Conservation (phyloP, 768 basidiomycete genomes). For the Tricholoma furcatifolium region DNA sequence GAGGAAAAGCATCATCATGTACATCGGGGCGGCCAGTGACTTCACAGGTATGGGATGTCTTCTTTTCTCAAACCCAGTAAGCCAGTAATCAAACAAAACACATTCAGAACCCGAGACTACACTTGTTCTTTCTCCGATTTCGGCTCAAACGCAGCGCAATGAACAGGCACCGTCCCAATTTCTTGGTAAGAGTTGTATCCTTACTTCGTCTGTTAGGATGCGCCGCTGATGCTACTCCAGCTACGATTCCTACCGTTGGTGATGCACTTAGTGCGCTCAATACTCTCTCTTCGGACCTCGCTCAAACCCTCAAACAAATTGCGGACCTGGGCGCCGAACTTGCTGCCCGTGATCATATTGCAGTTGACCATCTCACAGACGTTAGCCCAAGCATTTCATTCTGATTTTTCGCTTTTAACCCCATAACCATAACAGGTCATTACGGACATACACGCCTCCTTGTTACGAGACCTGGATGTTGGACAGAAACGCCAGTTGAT, state of each 20-base stretch:
- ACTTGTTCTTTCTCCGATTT: constrained; percentile 67
- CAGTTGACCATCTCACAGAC: constrained; percentile 70
- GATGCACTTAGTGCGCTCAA: constrained; percentile 70
- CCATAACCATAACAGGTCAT: constrained; percentile 38
- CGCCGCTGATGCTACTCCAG: constrained; percentile 32
- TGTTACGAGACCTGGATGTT: constrained; percentile 67
- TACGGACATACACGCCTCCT: constrained; percentile 45
- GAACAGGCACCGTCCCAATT: constrained; percentile 53
- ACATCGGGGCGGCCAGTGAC: constrained; percentile 70
- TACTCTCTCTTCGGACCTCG: constrained; percentile 59
- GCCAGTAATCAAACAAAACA: neutral
- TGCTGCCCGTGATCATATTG: constrained; percentile 66
- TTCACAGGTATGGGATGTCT: constrained; percentile 51
- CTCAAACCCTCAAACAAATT: constrained; percentile 62
- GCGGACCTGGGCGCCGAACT: constrained; percentile 69
- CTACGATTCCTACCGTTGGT: constrained; percentile 74
- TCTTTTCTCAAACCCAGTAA: neutral
- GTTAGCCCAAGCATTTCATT: constrained; percentile 33
- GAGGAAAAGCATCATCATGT: constrained; percentile 60
- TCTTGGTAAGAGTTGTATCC: constrained; percentile 41
- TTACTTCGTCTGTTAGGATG: neutral
- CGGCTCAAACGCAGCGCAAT: constrained; percentile 53
- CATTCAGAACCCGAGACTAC: constrained; percentile 66
- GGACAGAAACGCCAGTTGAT: constrained; percentile 68
- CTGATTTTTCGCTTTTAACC: constrained; percentile 1